Evolutionary conservation across 768 basidiomycete genomes (phyloP).

Genomic region (Panaeolus papilionaceus): DNA sequence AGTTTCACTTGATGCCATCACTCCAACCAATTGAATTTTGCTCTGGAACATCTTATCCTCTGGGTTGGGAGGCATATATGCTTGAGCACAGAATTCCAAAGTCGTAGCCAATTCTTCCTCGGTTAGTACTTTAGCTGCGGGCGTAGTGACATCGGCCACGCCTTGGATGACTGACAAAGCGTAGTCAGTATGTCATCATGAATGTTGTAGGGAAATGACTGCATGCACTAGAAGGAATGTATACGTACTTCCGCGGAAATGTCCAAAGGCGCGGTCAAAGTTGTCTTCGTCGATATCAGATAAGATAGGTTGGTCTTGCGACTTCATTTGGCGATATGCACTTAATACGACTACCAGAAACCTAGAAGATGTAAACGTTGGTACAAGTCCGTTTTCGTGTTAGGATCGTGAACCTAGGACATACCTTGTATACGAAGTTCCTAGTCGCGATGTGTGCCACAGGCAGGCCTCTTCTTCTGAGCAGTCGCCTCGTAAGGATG

Average conservation of each 20-base stretch:
- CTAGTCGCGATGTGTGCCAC: conserved; percentile 41
- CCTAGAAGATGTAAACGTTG: conserved; percentile 26
- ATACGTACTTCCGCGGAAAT: conserved; percentile 45
- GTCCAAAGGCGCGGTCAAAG: conserved; percentile 54
- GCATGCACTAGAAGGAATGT: neutral
- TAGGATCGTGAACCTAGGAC: neutral
- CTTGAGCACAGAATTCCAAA: neutral
- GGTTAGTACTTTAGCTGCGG: neutral
- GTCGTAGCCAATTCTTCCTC: neutral
- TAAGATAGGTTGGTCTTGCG: conserved; percentile 45
- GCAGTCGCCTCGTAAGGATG: conserved; percentile 37
- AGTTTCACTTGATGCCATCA: neutral
- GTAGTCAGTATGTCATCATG: neutral
- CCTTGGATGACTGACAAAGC: conserved; percentile 34
- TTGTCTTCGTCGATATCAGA: conserved; percentile 52
- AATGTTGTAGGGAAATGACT: neutral
- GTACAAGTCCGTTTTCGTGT: neutral
- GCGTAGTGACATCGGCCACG: neutral
- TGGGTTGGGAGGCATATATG: neutral
- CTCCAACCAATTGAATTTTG: neutral
- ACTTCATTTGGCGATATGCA: conserved; percentile 55
- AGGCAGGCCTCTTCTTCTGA: conserved; percentile 35
- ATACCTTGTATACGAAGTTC: conserved; percentile 41
- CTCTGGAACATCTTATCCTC: neutral
- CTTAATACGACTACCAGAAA: conserved; percentile 55